phyloP scores from a whole-genome alignment of 2,329 filamentous ascomycete genomes.

The Xylaria hypoxylon region DNA sequence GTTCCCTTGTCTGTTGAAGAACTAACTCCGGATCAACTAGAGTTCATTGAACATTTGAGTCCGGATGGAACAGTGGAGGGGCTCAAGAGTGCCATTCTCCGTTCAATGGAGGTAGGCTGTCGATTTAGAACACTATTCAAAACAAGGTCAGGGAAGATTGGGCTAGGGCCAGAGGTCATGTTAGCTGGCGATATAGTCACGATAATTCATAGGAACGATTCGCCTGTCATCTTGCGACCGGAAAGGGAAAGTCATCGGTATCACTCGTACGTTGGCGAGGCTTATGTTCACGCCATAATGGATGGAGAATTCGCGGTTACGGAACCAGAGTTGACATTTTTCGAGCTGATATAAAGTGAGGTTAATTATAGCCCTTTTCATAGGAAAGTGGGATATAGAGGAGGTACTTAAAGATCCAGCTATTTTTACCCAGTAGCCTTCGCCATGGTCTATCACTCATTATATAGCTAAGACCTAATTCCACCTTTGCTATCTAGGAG shows the following conservation, averaged over 20 bases:
- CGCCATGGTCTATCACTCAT: too few relatives aligned
- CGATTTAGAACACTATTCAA: slow-evolving; percentile 4
- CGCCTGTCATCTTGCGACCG: background rate
- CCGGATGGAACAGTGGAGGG: too few relatives aligned
- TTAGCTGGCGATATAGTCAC: slow-evolving; percentile 2
- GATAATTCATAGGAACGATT: background rate
- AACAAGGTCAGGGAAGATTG: slow-evolving; percentile 3
- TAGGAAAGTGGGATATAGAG: too few relatives aligned
- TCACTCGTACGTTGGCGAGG: background rate
- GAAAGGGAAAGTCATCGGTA: background rate
- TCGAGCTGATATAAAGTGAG: background rate
- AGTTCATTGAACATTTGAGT: background rate
- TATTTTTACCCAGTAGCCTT: too few relatives aligned
- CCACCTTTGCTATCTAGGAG: too few relatives aligned
- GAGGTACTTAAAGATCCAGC: too few relatives aligned
- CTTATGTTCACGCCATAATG: background rate
- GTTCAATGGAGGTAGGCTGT: background rate
- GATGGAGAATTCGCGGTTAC: slow-evolving; percentile 1
- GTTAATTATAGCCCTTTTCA: too few relatives aligned
- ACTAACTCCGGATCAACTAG: background rate
- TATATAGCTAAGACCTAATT: too few relatives aligned
- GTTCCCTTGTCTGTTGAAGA: background rate
- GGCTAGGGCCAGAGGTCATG: background rate
- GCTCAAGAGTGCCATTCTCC: too few relatives aligned
- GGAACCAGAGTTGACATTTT: background rate